Percentiles rank a stretch among this genome's conserved stretches.
Conservation (phyloP, 352 stramenopile genomes). For the Phytophthora nicotianae region DNA sequence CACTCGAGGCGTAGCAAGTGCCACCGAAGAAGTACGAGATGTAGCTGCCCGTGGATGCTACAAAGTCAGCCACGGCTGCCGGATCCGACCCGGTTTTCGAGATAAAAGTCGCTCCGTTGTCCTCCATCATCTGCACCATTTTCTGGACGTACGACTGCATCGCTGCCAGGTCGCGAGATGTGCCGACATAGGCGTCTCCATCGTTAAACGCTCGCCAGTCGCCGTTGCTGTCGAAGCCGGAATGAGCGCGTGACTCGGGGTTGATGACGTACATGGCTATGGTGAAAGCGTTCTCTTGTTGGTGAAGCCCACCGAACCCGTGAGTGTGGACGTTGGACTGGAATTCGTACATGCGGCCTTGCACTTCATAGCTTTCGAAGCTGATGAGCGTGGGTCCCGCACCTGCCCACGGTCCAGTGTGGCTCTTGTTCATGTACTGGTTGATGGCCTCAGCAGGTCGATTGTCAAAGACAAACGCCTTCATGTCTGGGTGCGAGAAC, state of each 20-base stretch:
- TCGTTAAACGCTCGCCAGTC: conserved; percentile 49
- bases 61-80: conserved; percentile 43
- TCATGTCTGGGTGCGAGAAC: conserved; percentile 56
- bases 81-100: conserved; percentile 30
- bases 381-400: conserved; percentile 58
- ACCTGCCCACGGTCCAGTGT: conserved; percentile 44
- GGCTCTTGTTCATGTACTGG: conserved; percentile 53
- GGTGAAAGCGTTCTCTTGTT: conserved; percentile 43
- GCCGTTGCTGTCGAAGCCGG: conserved; percentile 47
- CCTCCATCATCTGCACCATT: conserved; percentile 43
- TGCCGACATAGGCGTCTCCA: conserved; percentile 44
- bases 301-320: conserved; percentile 40
- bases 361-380: conserved; percentile 57
- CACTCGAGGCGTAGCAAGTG: conserved; percentile 63
- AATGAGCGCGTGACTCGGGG: conserved; percentile 49
- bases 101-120: conserved; percentile 53
- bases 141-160: conserved; percentile 55
- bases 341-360: conserved; percentile 61
- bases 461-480: conserved; percentile 43
- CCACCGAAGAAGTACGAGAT: conserved; percentile 75
- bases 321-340: conserved; percentile 54
- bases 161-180: conserved; percentile 55
- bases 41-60: conserved; percentile 35
- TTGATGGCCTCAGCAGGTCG: conserved; percentile 35
- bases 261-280: conserved; percentile 65